Conservation (phyloP, 2,329 filamentous ascomycete species). For the Septoria petroselini region DNA sequence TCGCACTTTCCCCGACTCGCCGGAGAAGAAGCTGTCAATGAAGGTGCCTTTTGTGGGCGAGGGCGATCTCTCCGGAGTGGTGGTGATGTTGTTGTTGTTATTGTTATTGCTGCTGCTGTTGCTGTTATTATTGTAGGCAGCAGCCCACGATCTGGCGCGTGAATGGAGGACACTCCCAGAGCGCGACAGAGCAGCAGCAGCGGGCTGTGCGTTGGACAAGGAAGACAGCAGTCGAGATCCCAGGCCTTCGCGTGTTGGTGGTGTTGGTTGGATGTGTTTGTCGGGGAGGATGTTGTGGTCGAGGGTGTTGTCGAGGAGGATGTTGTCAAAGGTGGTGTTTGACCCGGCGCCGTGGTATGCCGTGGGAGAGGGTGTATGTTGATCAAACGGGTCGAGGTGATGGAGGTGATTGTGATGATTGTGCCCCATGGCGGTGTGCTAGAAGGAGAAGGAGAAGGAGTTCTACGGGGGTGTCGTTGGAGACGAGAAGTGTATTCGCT, state of each 20-base stretch:
- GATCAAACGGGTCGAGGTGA: too few relatives aligned
- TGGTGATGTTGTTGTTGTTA: too few relatives aligned
- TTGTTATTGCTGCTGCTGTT: too few relatives aligned
- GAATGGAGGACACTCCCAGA: constrained; percentile 33
- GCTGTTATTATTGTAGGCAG: constrained; percentile 28
- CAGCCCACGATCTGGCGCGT: constrained; percentile 34
- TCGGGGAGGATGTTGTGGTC: constrained; percentile 12
- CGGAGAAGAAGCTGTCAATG: constrained; percentile 36
- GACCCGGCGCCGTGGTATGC: constrained; percentile 29
- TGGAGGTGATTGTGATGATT: too few relatives aligned
- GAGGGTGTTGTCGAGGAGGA: constrained; percentile 16
- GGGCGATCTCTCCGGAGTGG: constrained; percentile 14
- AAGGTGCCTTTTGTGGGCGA: constrained; percentile 23
- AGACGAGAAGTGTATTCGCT: too few relatives aligned
- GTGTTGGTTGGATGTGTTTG: constrained; percentile 17
- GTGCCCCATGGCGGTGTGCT: too few relatives aligned
- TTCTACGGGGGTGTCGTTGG: too few relatives aligned
- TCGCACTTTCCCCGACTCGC: constrained; percentile 37
- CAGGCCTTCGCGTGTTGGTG: constrained; percentile 27
- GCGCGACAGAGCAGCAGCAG: constrained; percentile 33
- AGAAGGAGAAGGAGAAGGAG: too few relatives aligned
- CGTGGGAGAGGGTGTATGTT: constrained; percentile 18
- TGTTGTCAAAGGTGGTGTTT: constrained; percentile 11
- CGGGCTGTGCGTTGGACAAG: constrained; percentile 30
- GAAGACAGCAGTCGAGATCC: constrained; percentile 31